A percentile compares a stretch with the other conserved stretches of the same genome.
Conservation (phyloP, 2,329 filamentous ascomycete genomes). For the Paramyrothecium roridum region DNA sequence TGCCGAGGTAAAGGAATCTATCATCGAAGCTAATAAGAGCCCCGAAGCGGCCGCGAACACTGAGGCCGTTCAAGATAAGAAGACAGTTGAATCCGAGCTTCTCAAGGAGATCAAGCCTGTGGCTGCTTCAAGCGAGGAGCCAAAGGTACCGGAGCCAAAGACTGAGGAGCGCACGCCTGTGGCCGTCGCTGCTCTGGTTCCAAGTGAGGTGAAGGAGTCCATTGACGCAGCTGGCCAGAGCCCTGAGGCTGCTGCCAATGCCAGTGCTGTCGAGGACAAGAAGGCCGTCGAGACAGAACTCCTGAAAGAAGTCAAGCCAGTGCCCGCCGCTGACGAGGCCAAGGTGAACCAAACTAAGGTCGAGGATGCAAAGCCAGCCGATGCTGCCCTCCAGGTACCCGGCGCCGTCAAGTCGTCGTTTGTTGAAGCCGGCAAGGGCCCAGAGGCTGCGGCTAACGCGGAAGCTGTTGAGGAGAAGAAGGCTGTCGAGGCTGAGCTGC, state of each 20-base stretch:
- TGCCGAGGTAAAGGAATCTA: slow-evolving; percentile 54
- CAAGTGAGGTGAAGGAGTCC: slow-evolving; percentile 54
- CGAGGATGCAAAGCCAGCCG: slow-evolving; percentile 11
- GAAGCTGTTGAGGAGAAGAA: slow-evolving; percentile 23
- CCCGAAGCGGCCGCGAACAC: slow-evolving; percentile 71
- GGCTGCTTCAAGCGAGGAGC: slow-evolving; percentile 15
- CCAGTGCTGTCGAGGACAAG: slow-evolving; percentile 29
- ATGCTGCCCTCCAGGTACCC: slow-evolving; percentile 50
- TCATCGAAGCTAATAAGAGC: slow-evolving; percentile 52
- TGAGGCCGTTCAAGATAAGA: slow-evolving; percentile 71
- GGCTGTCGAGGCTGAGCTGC: slow-evolving; percentile 10
- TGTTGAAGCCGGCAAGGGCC: slow-evolving; percentile 53
- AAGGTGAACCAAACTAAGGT: slow-evolving; percentile 8
- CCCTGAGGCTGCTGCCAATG: slow-evolving; percentile 70
- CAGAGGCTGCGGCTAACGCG: slow-evolving; percentile 69
- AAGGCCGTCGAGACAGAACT: slow-evolving; percentile 10
- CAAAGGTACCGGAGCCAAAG: slow-evolving; percentile 4
- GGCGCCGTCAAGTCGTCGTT: slow-evolving; percentile 56
- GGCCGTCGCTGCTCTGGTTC: slow-evolving; percentile 48
- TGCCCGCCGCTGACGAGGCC: slow-evolving; percentile 14
- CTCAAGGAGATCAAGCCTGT: slow-evolving; percentile 57
- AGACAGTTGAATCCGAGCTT: slow-evolving; percentile 69
- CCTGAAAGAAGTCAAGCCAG: not conserved
- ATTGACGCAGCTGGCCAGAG: slow-evolving; percentile 54
- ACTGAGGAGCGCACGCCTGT: slow-evolving; percentile 7